Evolutionary conservation across 2,329 filamentous ascomycete genomes (phyloP).

Genomic region (Immersiporthe knoxdaviesiana): DNA sequence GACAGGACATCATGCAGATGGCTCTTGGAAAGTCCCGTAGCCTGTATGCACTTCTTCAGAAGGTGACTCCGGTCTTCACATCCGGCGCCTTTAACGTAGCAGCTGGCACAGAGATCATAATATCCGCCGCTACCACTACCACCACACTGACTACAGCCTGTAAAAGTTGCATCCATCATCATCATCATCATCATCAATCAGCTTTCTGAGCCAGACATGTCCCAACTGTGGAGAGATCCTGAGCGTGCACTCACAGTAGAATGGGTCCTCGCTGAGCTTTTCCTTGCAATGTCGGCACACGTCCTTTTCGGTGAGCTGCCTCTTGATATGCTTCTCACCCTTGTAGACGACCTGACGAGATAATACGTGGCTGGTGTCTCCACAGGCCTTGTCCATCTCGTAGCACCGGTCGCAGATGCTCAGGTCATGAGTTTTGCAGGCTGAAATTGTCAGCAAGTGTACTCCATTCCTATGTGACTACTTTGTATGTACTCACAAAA

Average conservation of each 20-base stretch:
- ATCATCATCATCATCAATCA: too few species aligned
- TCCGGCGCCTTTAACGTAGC: slow-evolving; percentile 24
- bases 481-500: slow-evolving; percentile 19
- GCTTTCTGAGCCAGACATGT: not conserved
- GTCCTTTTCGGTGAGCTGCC: slow-evolving; percentile 20
- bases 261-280: slow-evolving; percentile 6
- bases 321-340: slow-evolving; percentile 22
- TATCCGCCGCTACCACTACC: slow-evolving; percentile 15
- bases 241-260: slow-evolving; percentile 21
- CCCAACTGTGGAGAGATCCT: not conserved
- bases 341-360: slow-evolving; percentile 24
- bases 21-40: slow-evolving; percentile 15
- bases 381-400: slow-evolving; percentile 23
- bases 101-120: slow-evolving; percentile 24
- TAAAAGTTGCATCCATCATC: not conserved
- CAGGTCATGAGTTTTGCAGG: slow-evolving; percentile 22
- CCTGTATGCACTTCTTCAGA: slow-evolving; percentile 18
- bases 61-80: slow-evolving; percentile 25
- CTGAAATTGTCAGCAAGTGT: slow-evolving; percentile 16
- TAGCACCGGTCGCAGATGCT: slow-evolving; percentile 27
- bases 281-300: slow-evolving; percentile 25
- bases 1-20: slow-evolving; percentile 22
- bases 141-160: slow-evolving; percentile 22
- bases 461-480: too few species aligned
- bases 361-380: slow-evolving; percentile 13